Evolutionary conservation across 306 rosid genomes (phyloP).

Genomic region (Cicer pinnatifidum): DNA sequence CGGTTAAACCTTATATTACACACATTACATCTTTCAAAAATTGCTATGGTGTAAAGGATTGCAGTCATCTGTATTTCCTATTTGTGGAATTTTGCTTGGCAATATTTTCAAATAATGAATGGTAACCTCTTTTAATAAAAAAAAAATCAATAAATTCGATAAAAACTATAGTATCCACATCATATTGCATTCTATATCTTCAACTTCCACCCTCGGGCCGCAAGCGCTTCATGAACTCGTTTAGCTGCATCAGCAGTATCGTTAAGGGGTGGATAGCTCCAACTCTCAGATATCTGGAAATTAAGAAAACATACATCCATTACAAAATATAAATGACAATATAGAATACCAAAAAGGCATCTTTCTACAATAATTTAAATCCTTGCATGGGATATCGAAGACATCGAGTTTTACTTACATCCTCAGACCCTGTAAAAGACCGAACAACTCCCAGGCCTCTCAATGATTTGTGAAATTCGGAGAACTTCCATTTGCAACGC

Average conservation of each 20-base stretch:
- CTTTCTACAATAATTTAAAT: conserved; percentile 39
- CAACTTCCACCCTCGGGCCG: conserved; percentile 89
- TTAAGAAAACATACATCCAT: conserved; percentile 20
- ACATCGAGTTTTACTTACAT: conserved; percentile 59
- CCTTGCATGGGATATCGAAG: not conserved
- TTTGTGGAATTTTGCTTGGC: conserved; percentile 21
- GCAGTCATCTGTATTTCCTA: conserved; percentile 42
- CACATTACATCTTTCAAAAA: conserved; percentile 41
- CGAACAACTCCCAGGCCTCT: conserved; percentile 77
- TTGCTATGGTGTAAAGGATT: conserved; percentile 45
- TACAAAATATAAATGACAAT: conserved; percentile 28
- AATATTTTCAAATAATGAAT: conserved; percentile 36
- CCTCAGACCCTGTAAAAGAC: conserved; percentile 90
- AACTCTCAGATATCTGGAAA: conserved; percentile 85
- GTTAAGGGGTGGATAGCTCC: conserved; percentile 95
- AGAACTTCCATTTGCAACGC: conserved; percentile 85
- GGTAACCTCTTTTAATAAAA: not conserved
- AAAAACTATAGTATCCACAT: conserved; percentile 21
- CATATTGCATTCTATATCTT: conserved; percentile 54
- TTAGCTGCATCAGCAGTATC: conserved; percentile 87
- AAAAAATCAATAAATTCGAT: not conserved
- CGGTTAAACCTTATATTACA: conserved; percentile 38
- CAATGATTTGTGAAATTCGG: conserved; percentile 77
- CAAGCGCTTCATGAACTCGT: conserved; percentile 73
- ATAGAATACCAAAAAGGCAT: conserved; percentile 17